phyloP scores from a whole-genome alignment of 768 basidiomycete species.

The Pulveroboletus sp. region DNA sequence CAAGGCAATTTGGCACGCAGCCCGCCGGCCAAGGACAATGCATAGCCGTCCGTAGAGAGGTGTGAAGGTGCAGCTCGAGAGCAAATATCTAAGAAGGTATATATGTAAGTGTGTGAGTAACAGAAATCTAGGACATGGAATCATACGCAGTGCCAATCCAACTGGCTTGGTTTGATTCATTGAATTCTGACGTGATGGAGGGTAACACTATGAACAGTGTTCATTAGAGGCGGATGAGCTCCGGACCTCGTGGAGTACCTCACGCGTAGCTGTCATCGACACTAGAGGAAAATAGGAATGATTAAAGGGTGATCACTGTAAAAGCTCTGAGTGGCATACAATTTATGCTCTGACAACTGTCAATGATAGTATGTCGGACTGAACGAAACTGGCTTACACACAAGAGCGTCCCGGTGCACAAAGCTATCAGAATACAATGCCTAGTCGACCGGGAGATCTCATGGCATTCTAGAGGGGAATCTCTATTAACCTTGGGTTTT shows the following conservation, averaged over 20 bases:
- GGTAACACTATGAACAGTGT: too few species aligned
- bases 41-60: constrained; percentile 75
- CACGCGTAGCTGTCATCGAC: constrained; percentile 24
- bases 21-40: constrained; percentile 64
- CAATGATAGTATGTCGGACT: not conserved
- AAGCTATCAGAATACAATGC: constrained; percentile 59
- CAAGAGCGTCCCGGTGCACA: constrained; percentile 69
- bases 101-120: not conserved
- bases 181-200: constrained; percentile 22
- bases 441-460: constrained; percentile 56
- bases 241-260: not conserved
- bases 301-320: not conserved
- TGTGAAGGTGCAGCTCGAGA: constrained; percentile 76
- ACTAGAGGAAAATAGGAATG: constrained; percentile 1
- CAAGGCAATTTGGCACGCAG: constrained; percentile 62
- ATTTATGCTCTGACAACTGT: constrained; percentile 9
- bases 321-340: constrained; percentile 1
- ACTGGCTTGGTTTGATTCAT: constrained; percentile 25
- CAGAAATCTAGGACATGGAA: not conserved
- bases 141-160: constrained; percentile 25
- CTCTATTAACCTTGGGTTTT: not conserved
- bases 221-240: too few species aligned
- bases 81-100: constrained; percentile 40
- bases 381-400: constrained; percentile 41
- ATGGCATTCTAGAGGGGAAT: constrained; percentile 41